These are phyloP conservation scores for Neofusicoccum sp. DNA, from an alignment of 2,329 filamentous ascomycete genomes.

Conservation along the genomic window DNA sequence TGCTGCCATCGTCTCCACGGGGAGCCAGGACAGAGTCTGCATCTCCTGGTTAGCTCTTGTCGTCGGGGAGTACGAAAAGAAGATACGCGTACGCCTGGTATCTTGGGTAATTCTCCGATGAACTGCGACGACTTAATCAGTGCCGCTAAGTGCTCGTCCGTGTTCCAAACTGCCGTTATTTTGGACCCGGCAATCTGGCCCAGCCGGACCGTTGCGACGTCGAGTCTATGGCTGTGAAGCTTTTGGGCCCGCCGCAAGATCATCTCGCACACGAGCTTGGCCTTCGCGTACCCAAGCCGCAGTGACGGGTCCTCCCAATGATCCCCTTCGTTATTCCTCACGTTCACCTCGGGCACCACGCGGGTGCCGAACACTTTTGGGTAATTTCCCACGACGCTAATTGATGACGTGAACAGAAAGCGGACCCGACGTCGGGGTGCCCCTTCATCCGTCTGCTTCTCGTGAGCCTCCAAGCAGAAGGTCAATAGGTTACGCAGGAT, in stretches of 20 bases:
- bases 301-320: too few species aligned
- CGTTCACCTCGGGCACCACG: too few species aligned
- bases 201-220: neutral
- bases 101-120: neutral
- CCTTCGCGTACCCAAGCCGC: slow-evolving; percentile 13
- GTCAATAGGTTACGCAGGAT: neutral
- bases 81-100: slow-evolving; percentile 3
- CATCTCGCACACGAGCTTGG: slow-evolving; percentile 16
- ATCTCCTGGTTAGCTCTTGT: neutral
- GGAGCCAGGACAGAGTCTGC: slow-evolving; percentile 18
- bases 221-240: neutral
- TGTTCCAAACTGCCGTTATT: slow-evolving; percentile 10
- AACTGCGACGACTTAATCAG: slow-evolving; percentile 15
- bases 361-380: neutral
- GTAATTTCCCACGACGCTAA: neutral
- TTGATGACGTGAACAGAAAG: neutral
- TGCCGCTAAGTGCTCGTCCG: slow-evolving; percentile 11
- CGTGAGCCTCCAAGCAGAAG: neutral
- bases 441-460: neutral
- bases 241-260: slow-evolving; percentile 1
- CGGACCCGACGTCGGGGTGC: too few species aligned
- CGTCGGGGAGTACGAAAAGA: neutral
- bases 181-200: slow-evolving; percentile 14
- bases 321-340: too few species aligned
- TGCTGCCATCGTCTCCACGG: slow-evolving; percentile 7